Evolutionary conservation across 1,284 basidiomycete species (phyloP).

Genomic region (Pseudomicrostroma phylloplanum): DNA sequence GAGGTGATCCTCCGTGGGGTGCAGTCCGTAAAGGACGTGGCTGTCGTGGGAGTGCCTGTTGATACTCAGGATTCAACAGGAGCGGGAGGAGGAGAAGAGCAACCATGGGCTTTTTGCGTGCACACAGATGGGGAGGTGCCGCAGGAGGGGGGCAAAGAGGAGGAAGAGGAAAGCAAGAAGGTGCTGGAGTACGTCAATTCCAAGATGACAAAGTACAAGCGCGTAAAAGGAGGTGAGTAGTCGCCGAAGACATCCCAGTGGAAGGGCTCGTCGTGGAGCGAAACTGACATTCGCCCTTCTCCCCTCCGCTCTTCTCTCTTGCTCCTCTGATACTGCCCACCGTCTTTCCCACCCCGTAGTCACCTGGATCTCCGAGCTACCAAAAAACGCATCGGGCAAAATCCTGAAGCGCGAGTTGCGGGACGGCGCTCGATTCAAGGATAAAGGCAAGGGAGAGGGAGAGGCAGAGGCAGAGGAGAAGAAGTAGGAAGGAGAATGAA

Average conservation of each 20-base stretch:
- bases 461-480: neutral
- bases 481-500: too few species aligned
- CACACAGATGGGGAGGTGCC: slow-evolving; percentile 9
- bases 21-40: slow-evolving; percentile 28
- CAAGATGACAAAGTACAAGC: slow-evolving; percentile 41
- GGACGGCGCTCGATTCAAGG: too few species aligned
- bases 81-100: slow-evolving; percentile 12
- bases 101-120: slow-evolving; percentile 33
- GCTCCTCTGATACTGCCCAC: too few species aligned
- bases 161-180: slow-evolving; percentile 10
- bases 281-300: neutral
- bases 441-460: neutral
- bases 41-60: slow-evolving; percentile 32
- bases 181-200: slow-evolving; percentile 35
- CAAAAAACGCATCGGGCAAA: slow-evolving; percentile 42
- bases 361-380: slow-evolving; percentile 40
- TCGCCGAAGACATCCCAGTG: neutral
- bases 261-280: neutral
- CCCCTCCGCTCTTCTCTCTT: too few species aligned
- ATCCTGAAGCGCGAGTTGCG: slow-evolving; percentile 42
- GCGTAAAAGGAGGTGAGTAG: slow-evolving; percentile 8
- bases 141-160: slow-evolving; percentile 15
- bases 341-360: slow-evolving; percentile 25
- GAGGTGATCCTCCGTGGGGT: slow-evolving; percentile 22
- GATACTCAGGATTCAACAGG: slow-evolving; percentile 29